Evolutionary conservation across 2,329 filamentous ascomycete species (phyloP), one percentile per base, ranked within the genome.

Genomic region (Incumbomyces delicatus): DNA sequence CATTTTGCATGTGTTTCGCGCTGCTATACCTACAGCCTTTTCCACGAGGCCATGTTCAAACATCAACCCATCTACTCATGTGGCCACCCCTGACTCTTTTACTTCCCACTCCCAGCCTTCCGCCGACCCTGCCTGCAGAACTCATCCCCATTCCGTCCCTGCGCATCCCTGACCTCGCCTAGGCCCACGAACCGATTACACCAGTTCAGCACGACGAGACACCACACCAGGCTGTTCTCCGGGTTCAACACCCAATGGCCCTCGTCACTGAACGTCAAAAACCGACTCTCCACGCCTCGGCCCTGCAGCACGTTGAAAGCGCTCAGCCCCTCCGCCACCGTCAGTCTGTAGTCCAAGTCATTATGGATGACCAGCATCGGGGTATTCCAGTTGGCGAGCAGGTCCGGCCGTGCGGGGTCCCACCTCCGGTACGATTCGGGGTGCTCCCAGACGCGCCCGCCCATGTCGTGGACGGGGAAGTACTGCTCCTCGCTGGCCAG

Each of bases 211-310:
- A 96, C 88, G 48, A 87, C 85, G 47, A 77, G 77, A 60, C 96
- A 88, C 92, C 92, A 96, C 16, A 94, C 75, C 14, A 95, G 69
- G 2, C 81, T 85, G 63, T 96, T 96, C 66, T 95, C 90, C 0
- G 84, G 86, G 62, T 95, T 94, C 45, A 95, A 61, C 3, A 95
- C 88, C 87, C 87, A 84, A 57, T 85, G 81, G 42, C 81, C 79
- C 64, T 87, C 83, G 59, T 86, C 87, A 0, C 87, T 85, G 61
- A 94, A 95, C 16, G 80, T 82, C 54, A 94, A 60, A 53, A 94
- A 78, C 54, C 83, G 80, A 63, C 85, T 92, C 16, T 85, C 81
- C 1, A 94, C 75, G 0, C 80, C 80, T 44, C 76, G 76, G 18
- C 79, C 77, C 66, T 95, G 88, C 27, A 95, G 69, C 6, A 88